A percentile compares a stretch with the other conserved stretches of the same genome.
Evolutionary conservation across 2,329 filamentous ascomycete genomes (phyloP).

Genomic region (Calonectria pauciramosa): DNA sequence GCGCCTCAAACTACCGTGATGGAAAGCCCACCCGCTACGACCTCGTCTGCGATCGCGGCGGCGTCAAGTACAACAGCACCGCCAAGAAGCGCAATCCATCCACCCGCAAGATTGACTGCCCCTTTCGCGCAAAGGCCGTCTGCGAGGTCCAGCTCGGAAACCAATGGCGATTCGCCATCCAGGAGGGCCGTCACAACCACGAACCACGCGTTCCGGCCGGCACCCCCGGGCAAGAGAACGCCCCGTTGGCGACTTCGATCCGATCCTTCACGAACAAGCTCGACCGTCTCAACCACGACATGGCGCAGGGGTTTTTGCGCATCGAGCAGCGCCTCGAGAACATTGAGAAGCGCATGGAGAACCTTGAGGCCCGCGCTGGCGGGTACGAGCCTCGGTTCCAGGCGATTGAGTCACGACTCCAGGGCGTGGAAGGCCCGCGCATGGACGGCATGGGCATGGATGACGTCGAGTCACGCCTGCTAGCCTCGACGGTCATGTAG

Average conservation of each 20-base stretch:
- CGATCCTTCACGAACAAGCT: conserved; percentile 72
- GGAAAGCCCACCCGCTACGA: conserved; percentile 74
- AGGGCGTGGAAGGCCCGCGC: conserved; percentile 57
- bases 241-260: conserved; percentile 69
- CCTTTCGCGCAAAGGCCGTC: conserved; percentile 74
- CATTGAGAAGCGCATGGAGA: conserved; percentile 69
- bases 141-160: conserved; percentile 74
- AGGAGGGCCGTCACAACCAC: conserved; percentile 73
- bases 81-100: conserved; percentile 75
- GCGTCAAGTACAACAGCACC: conserved; percentile 75
- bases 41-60: conserved; percentile 73
- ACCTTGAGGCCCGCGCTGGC: conserved; percentile 62
- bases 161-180: conserved; percentile 75
- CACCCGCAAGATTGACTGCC: conserved; percentile 74
- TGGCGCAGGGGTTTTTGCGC: conserved; percentile 65
- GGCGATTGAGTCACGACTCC: conserved; percentile 57
- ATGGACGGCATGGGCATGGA: conserved; percentile 61
- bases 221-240: conserved; percentile 69
- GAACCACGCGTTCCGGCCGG: conserved; percentile 69
- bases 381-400: conserved; percentile 61
- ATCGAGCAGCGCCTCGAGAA: conserved; percentile 65
- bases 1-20: conserved; percentile 74
- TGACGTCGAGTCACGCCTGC: conserved; percentile 59
- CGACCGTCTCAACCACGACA: conserved; percentile 70
- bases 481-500: conserved; percentile 61